These are phyloP conservation scores for Leccinellum luteum DNA, from an alignment of 768 basidiomycete species.

Conservation along the genomic window DNA sequence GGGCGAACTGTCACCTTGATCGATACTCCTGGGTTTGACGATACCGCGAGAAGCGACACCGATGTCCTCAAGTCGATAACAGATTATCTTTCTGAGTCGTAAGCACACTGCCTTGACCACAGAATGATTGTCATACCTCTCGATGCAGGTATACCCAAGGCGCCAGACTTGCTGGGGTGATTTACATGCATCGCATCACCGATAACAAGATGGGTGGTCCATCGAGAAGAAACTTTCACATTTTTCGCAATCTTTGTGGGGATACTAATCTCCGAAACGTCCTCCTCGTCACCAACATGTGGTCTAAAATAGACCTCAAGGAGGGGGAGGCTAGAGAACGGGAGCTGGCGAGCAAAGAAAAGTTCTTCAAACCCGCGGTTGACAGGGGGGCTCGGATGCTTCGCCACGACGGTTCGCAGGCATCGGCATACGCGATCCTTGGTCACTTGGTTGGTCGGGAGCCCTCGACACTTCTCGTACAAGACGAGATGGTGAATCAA, in stretches of 20 bases:
- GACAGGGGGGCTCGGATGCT: slow-evolving; percentile 44
- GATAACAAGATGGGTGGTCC: slow-evolving; percentile 51
- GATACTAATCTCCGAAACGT: slow-evolving; percentile 45
- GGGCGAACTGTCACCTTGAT: slow-evolving; percentile 44
- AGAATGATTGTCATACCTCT: not conserved
- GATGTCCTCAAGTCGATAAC: slow-evolving; percentile 47
- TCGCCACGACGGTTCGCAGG: slow-evolving; percentile 41
- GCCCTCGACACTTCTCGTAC: slow-evolving; percentile 47
- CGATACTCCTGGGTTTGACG: slow-evolving; percentile 63
- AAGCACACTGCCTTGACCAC: slow-evolving; percentile 4
- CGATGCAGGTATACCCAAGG: slow-evolving; percentile 27
- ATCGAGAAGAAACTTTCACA: slow-evolving; percentile 47
- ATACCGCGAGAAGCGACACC: slow-evolving; percentile 45
- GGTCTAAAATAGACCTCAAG: slow-evolving; percentile 39
- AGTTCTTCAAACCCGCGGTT: slow-evolving; percentile 51
- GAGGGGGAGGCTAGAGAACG: slow-evolving; percentile 41
- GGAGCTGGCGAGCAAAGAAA: slow-evolving; percentile 40
- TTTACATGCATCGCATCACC: slow-evolving; percentile 51
- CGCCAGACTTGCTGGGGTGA: slow-evolving; percentile 36
- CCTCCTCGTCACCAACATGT: slow-evolving; percentile 53
- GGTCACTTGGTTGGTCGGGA: slow-evolving; percentile 38
- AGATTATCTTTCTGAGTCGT: slow-evolving; percentile 28
- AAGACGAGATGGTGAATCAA: slow-evolving; percentile 52
- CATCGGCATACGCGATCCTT: slow-evolving; percentile 45
- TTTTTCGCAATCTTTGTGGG: slow-evolving; percentile 53